Evolutionary conservation across 495 filamentous ascomycete genomes (phyloP).

Genomic region (Trichoderma asperelloides): DNA sequence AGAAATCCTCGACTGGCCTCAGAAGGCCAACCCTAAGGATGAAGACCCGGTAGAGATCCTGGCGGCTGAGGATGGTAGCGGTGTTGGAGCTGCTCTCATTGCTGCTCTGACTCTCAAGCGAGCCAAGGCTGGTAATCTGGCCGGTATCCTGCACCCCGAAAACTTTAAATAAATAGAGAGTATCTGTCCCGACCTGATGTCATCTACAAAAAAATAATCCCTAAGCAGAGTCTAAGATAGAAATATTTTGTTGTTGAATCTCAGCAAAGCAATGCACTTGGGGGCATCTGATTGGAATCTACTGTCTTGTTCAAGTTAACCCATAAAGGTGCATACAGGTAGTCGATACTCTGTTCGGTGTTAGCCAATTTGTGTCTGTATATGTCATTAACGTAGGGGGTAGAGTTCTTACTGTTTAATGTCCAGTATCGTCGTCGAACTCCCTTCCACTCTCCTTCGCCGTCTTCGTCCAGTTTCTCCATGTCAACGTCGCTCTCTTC

Average conservation of each 20-base stretch:
- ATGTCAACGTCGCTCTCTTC: slow-evolving; percentile 65
- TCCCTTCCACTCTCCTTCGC: slow-evolving; percentile 68
- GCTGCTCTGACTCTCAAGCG: slow-evolving; percentile 87
- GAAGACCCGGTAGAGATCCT: slow-evolving; percentile 79
- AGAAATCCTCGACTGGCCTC: slow-evolving; percentile 88
- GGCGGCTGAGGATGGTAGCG: slow-evolving; percentile 86
- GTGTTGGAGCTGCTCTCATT: slow-evolving; percentile 94
- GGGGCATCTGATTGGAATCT: neutral
- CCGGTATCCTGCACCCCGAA: slow-evolving; percentile 68
- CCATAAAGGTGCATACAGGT: slow-evolving; percentile 50
- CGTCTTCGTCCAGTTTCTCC: slow-evolving; percentile 37
- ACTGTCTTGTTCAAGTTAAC: slow-evolving; percentile 25
- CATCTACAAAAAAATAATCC: neutral
- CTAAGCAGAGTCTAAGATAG: neutral
- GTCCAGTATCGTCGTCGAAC: slow-evolving; percentile 84
- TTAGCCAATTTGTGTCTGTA: slow-evolving; percentile 15
- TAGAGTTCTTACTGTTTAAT: slow-evolving; percentile 47
- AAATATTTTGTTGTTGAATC: neutral
- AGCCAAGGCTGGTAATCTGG: slow-evolving; percentile 66
- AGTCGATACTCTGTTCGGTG: slow-evolving; percentile 35
- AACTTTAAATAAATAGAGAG: slow-evolving; percentile 33
- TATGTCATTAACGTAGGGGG: neutral
- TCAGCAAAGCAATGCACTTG: neutral
- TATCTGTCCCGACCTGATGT: neutral
- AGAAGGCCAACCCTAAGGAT: slow-evolving; percentile 48